Evolutionary conservation across 176 grass and related monocot genomes (phyloP), one percentile per base, ranked within the genome.

Genomic region (Zea luxurians): DNA sequence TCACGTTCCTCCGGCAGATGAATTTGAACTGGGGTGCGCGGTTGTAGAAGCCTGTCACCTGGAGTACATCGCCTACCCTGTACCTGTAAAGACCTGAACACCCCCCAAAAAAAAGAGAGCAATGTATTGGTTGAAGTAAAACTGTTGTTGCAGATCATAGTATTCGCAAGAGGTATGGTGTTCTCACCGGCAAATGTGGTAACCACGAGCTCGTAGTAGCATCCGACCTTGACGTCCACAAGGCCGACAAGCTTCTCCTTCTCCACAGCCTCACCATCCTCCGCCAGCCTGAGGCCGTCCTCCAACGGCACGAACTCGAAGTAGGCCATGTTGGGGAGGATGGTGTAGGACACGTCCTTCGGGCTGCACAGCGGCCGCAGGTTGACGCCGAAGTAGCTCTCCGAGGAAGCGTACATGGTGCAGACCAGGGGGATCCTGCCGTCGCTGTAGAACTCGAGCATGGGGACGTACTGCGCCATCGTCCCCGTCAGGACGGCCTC

Each of bases 311-410:
- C 87, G 71, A 94, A 94, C 68, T 94, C 92, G 77, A 91, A 91
- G 72, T 94, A 94, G 61, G 87, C 89, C 89, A 94, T 94, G 61
- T 87, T 91, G n/a, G 92, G 92, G 12, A 94, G 77, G 64, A 91
- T 73, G 68, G 92, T 94, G 76, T 94, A 94, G 4, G 83, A 82
- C 20, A 94, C 92, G 0, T 89, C 86, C 2, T 54, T 73, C 4
- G 83, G 86, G 70, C 80, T 85, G n/a, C 92, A 87, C 45, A 94
- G 46, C 40, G 86, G 83, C 64, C 64, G 81, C 73, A 94, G 66
- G 61, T 94, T 91, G 66, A 94, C 80, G 9, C 89, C 92, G 13
- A 91, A 89, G 61, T 91, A 94, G 64, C 82, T 89, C 57, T 94
- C 92, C 0, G 89, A 94, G 6, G 86, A 94, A 13, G 92, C 92